Percentiles rank a stretch among this genome's conserved stretches.
Evolutionary conservation across 108 stramenopile genomes (phyloP).

Genomic region (Stephanodiscus minutulus): DNA sequence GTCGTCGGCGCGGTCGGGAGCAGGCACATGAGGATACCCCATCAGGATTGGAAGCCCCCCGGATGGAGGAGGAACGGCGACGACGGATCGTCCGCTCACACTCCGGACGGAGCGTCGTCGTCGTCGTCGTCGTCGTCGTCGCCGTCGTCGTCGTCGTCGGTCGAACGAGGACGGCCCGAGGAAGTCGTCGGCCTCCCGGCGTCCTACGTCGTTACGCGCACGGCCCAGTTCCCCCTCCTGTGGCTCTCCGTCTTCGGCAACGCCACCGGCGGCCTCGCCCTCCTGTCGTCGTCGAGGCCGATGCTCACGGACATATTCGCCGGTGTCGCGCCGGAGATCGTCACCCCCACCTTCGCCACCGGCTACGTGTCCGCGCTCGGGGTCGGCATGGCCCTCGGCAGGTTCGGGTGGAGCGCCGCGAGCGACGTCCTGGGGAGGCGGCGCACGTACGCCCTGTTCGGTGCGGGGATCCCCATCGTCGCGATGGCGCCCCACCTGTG

Average conservation of each 20-base stretch:
- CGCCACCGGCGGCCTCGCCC: slow-evolving; percentile 74
- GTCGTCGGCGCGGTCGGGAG: slow-evolving; percentile 47
- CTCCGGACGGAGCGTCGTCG: too few relatives aligned
- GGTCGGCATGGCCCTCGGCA: slow-evolving; percentile 71
- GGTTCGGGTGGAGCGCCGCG: slow-evolving; percentile 78
- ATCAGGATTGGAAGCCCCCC: slow-evolving; percentile 52
- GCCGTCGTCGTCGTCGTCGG: neutral
- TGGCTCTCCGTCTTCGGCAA: slow-evolving; percentile 76
- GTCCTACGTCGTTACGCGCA: slow-evolving; percentile 50
- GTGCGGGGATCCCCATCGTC: slow-evolving; percentile 65
- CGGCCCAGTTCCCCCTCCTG: slow-evolving; percentile 77
- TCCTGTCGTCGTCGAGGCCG: slow-evolving; percentile 78
- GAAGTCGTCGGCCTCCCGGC: slow-evolving; percentile 51
- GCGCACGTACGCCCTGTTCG: slow-evolving; percentile 70
- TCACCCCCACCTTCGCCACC: slow-evolving; percentile 64
- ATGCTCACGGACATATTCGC: slow-evolving; percentile 88
- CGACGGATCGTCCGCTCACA: neutral
- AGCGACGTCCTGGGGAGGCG: slow-evolving; percentile 73
- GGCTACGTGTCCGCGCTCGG: slow-evolving; percentile 77
- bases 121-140: neutral
- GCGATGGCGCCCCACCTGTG: slow-evolving; percentile 51
- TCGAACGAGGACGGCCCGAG: slow-evolving; percentile 6
- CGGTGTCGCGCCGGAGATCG: slow-evolving; percentile 67
- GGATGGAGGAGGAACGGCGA: neutral
- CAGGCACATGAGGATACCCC: slow-evolving; percentile 58